Evolutionary conservation across 495 filamentous ascomycete genomes (phyloP).

Genomic region (Aspergillus indologenus): DNA sequence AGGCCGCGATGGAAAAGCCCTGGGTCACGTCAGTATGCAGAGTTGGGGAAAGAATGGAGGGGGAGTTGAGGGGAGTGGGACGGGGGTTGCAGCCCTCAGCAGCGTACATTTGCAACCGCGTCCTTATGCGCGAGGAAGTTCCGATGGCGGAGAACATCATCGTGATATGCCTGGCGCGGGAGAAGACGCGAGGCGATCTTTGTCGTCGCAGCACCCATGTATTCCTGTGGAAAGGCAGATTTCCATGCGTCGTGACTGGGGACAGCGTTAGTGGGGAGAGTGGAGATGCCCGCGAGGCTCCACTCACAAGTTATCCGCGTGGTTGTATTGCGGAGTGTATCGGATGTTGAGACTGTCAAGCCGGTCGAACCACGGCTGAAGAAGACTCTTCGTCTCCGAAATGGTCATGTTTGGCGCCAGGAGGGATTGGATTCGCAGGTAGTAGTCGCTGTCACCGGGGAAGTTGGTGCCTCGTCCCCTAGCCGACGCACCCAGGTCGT

Average conservation of each 20-base stretch:
- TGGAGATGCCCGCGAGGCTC: neutral
- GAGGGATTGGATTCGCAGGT: constrained; percentile 47
- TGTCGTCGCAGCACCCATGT: constrained; percentile 37
- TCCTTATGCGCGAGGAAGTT: constrained; percentile 46
- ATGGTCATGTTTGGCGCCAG: constrained; percentile 50
- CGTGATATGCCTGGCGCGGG: constrained; percentile 45
- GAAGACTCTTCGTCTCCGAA: constrained; percentile 39
- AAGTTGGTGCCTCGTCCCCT: constrained; percentile 14
- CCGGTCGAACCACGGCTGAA: constrained; percentile 46
- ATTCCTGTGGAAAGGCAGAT: constrained; percentile 47
- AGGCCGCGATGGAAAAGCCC: constrained; percentile 32
- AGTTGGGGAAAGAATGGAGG: too few species aligned
- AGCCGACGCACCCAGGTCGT: constrained; percentile 25
- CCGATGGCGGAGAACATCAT: constrained; percentile 30
- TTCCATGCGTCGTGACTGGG: constrained; percentile 41
- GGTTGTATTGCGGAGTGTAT: constrained; percentile 45
- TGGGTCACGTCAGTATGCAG: neutral
- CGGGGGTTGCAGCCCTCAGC: too few species aligned
- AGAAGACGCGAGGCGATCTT: constrained; percentile 50
- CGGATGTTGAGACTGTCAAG: constrained; percentile 32
- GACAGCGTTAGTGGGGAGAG: neutral
- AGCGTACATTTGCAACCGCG: constrained; percentile 29
- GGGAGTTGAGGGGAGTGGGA: too few species aligned
- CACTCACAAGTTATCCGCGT: constrained; percentile 42
- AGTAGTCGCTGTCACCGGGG: constrained; percentile 15